phyloP scores from a whole-genome alignment of 495 filamentous ascomycete genomes.

The Hypoxylon fragiforme region DNA sequence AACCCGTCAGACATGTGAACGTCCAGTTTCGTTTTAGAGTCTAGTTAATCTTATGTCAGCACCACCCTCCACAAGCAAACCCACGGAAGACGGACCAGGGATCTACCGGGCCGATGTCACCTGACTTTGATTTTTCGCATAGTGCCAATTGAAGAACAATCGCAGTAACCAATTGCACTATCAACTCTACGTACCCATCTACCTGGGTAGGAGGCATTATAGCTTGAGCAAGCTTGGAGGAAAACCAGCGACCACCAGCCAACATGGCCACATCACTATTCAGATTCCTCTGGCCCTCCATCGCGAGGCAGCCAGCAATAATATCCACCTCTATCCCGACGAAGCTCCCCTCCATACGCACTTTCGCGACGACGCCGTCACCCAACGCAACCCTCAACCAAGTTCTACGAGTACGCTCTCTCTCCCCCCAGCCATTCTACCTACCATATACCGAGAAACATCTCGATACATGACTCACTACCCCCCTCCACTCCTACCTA shows the following conservation, averaged over 20 bases:
- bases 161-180: too few species aligned
- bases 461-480: background rate
- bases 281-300: slow-evolving; percentile 32
- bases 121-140: slow-evolving; percentile 26
- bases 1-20: slow-evolving; percentile 17
- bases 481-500: too few species aligned
- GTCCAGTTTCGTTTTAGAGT: background rate
- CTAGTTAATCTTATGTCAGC: background rate
- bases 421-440: slow-evolving; percentile 33
- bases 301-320: slow-evolving; percentile 20
- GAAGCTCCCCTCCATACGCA: slow-evolving; percentile 30
- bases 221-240: too few species aligned
- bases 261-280: slow-evolving; percentile 36
- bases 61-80: background rate
- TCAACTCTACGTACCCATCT: too few species aligned
- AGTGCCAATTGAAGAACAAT: slow-evolving; percentile 14
- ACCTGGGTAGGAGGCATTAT: too few species aligned
- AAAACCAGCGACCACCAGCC: too few species aligned
- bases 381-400: slow-evolving; percentile 64
- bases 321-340: slow-evolving; percentile 23
- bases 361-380: slow-evolving; percentile 54
- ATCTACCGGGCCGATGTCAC: slow-evolving; percentile 29
- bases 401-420: slow-evolving; percentile 51
- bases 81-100: background rate
- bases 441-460: background rate